Conservation (phyloP, 1,284 basidiomycete species). For the Butyriboletus regius region DNA sequence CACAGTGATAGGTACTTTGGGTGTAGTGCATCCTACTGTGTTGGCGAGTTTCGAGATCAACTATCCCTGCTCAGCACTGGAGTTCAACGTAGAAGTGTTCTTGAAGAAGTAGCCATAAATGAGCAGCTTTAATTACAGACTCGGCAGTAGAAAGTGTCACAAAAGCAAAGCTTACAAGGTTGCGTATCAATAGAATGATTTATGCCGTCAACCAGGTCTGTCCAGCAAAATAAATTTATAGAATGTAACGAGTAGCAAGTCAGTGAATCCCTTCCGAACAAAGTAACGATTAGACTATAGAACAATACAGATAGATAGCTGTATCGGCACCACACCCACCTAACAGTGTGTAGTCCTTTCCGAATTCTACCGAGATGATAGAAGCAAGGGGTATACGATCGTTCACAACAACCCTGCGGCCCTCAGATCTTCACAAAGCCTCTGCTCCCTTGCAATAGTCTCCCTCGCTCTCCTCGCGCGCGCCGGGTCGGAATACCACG, state of each 20-base stretch:
- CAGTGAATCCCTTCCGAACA: slow-evolving; percentile 1
- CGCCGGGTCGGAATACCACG: slow-evolving; percentile 41
- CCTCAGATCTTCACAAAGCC: slow-evolving; percentile 54
- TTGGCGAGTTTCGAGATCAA: slow-evolving; percentile 86
- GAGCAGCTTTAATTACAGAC: slow-evolving; percentile 25
- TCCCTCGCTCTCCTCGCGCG: slow-evolving; percentile 40
- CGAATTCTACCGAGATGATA: slow-evolving; percentile 1
- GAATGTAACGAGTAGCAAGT: slow-evolving; percentile 9
- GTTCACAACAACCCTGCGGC: slow-evolving; percentile 55
- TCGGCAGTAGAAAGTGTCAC: not conserved
- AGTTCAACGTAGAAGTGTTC: slow-evolving; percentile 91
- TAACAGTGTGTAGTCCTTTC: not conserved
- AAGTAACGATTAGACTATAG: slow-evolving; percentile 18
- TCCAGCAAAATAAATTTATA: slow-evolving; percentile 11
- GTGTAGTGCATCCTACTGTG: slow-evolving; percentile 87
- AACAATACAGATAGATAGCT: slow-evolving; percentile 9
- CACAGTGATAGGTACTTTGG: slow-evolving; percentile 72
- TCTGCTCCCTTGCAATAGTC: slow-evolving; percentile 36
- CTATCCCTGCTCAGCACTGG: slow-evolving; percentile 91
- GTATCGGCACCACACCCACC: not conserved
- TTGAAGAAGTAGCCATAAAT: slow-evolving; percentile 55
- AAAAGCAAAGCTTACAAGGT: not conserved
- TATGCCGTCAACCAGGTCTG: not conserved
- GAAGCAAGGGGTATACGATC: slow-evolving; percentile 1
- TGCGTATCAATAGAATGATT: slow-evolving; percentile 5